These are phyloP conservation scores for Cytospora paraplurivora DNA, from an alignment of 2,329 filamentous ascomycete species.

Conservation along the genomic window DNA sequence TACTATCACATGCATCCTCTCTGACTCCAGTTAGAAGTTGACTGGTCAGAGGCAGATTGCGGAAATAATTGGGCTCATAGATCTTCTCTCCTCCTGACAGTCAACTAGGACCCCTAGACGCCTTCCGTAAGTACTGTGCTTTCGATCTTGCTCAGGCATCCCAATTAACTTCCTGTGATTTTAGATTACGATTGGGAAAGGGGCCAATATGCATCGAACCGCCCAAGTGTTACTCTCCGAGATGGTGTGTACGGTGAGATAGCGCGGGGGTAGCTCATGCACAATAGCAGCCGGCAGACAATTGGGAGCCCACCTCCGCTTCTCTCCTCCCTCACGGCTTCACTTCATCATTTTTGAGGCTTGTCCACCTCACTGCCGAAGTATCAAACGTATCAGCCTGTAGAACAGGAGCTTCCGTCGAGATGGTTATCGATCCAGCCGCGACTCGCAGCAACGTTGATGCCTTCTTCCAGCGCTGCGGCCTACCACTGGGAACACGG, in stretches of 20 bases:
- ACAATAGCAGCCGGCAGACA: constrained; percentile 19
- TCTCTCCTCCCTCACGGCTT: not conserved
- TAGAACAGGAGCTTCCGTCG: not conserved
- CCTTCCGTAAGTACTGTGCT: no score
- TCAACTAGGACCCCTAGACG: no score
- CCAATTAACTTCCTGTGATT: no score
- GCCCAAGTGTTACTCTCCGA: not conserved
- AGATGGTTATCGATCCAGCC: constrained; percentile 4
- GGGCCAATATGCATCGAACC: no score
- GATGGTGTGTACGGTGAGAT: constrained; percentile 9
- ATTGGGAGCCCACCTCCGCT: constrained; percentile 12
- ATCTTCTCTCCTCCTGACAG: no score
- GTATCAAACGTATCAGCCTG: no score
- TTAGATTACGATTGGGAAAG: no score
- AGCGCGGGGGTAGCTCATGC: constrained; percentile 22
- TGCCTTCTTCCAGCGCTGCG: constrained; percentile 27
- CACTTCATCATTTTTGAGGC: not conserved
- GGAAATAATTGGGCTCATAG: no score
- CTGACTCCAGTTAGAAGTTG: no score
- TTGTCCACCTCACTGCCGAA: not conserved
- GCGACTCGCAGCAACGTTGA: constrained; percentile 1
- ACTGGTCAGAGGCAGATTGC: no score
- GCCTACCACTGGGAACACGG: constrained; percentile 2
- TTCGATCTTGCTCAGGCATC: no score
- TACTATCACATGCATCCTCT: not conserved